A percentile compares a stretch with the other conserved stretches of the same genome.
Evolutionary conservation across 257 asterid genomes (phyloP).

Genomic region (Solanum bukasovii): DNA sequence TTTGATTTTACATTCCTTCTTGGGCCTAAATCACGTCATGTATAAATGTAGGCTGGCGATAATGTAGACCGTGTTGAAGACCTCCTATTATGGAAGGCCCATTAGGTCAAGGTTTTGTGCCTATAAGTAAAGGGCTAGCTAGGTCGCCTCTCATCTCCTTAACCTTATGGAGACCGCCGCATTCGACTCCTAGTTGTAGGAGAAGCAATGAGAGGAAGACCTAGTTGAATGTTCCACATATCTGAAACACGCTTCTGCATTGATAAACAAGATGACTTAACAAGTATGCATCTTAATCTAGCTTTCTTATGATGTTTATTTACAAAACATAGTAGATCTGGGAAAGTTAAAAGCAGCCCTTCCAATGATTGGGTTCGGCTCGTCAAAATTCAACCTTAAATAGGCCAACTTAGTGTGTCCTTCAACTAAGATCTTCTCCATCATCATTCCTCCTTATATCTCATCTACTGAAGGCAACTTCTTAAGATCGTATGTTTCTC

Average conservation of each 20-base stretch:
- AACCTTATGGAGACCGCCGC: not conserved
- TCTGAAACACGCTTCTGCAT: not conserved
- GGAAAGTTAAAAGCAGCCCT: not conserved
- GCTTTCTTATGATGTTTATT: not conserved
- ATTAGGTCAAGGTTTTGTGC: not conserved
- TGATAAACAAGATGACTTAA: not conserved
- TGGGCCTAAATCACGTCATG: not conserved
- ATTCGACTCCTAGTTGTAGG: not conserved
- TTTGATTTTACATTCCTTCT: not conserved
- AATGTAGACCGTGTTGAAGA: not conserved
- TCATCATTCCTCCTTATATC: not conserved
- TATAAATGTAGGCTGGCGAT: not conserved
- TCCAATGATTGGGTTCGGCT: not conserved
- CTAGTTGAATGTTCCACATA: not conserved
- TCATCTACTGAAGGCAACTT: not conserved
- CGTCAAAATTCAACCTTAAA: not conserved
- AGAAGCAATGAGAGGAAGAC: not conserved
- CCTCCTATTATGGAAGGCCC: not conserved
- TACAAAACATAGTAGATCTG: not conserved
- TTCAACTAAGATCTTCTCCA: constrained; percentile 9
- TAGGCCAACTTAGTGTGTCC: not conserved
- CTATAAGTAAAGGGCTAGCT: not conserved
- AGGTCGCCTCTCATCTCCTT: not conserved
- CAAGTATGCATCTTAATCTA: not conserved
- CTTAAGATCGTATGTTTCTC: not conserved